phyloP scores from a whole-genome alignment of 805 yeast genomes.

The Wickerhamiella hasegawae region DNA sequence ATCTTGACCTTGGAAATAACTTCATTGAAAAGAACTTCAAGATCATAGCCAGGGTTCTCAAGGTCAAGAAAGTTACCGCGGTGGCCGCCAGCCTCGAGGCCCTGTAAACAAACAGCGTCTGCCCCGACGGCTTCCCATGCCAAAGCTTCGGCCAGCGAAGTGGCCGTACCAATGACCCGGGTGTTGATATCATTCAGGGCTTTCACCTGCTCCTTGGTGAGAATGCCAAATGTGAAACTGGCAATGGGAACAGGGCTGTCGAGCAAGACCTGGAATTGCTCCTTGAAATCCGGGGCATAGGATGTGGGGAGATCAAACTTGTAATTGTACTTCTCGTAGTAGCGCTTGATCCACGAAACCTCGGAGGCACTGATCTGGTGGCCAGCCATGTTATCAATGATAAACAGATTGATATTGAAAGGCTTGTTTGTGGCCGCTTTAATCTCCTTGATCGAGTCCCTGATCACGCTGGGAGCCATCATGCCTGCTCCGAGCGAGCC shows the following conservation, averaged over 20 bases:
- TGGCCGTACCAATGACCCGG: conserved; percentile 32
- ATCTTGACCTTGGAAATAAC: conserved; percentile 8
- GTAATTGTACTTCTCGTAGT: conserved; percentile 8
- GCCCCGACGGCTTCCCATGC: conserved; percentile 21
- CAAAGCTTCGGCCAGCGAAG: conserved; percentile 30
- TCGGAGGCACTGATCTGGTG: neutral
- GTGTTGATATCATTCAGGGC: conserved; percentile 25
- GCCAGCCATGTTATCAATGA: conserved; percentile 2
- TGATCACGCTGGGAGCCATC: no score
- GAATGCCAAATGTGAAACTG: conserved; percentile 41
- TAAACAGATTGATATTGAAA: conserved; percentile 15
- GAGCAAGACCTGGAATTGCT: conserved; percentile 11
- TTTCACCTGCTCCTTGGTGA: conserved; percentile 21
- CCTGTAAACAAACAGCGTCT: conserved; percentile 39
- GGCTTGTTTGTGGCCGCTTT: conserved; percentile 5
- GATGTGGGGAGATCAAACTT: no score
- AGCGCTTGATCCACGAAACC: conserved; percentile 1
- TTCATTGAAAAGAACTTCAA: conserved; percentile 19
- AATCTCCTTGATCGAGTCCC: conserved; percentile 7
- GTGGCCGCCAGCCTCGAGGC: conserved; percentile 53
- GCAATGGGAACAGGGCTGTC: conserved; percentile 32
- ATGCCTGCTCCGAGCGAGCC: no score
- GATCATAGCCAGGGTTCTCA: conserved; percentile 20
- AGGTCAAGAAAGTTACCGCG: conserved; percentile 40
- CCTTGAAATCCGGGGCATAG: conserved; percentile 8